phyloP scores from a whole-genome alignment of 129 eudicot genomes.

The Cynara cardunculus region DNA sequence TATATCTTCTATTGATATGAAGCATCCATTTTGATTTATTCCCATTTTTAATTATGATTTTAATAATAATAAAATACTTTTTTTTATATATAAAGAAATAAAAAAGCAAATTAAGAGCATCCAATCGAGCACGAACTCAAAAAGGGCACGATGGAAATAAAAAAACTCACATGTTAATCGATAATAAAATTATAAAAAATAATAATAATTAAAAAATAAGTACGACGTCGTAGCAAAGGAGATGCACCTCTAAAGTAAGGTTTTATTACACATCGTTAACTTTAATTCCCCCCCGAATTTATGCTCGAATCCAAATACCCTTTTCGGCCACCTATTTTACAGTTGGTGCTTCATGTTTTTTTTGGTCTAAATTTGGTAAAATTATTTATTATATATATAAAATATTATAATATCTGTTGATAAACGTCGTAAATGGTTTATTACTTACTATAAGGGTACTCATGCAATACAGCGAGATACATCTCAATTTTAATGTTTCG shows the following conservation, averaged over 20 bases:
- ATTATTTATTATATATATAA: neutral
- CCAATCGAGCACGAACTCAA: neutral
- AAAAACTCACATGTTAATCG: neutral
- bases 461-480: too few species aligned
- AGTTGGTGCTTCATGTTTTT: neutral
- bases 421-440: too few species aligned
- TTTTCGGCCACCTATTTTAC: neutral
- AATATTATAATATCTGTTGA: too few species aligned
- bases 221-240: neutral
- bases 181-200: neutral
- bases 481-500: too few species aligned
- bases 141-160: neutral
- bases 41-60: neutral
- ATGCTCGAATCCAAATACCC: conserved; percentile 13
- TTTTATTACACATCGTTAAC: neutral
- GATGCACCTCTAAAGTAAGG: conserved; percentile 6
- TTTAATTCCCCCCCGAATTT: neutral
- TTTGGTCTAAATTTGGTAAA: neutral
- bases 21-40: conserved; percentile 16
- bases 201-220: neutral
- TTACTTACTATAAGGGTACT: too few species aligned
- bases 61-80: neutral
- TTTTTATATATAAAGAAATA: neutral
- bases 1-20: neutral
- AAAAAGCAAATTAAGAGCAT: conserved; percentile 23